Base-by-base conservation (phyloP, 2,329 filamentous ascomycete genomes). In the Aspergillus intermedius region DNA sequence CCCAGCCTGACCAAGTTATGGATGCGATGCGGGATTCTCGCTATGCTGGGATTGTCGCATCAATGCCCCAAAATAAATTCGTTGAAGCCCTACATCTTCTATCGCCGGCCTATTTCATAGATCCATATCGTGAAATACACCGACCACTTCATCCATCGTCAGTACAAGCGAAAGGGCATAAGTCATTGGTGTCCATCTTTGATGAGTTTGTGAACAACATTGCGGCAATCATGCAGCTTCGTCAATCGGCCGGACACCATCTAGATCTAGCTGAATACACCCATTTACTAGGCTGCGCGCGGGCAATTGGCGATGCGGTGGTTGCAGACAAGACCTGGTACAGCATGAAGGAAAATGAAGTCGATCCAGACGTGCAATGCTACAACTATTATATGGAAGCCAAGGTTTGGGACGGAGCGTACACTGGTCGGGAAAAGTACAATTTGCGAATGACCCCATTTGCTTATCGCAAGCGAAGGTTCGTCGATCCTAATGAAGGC, bases 21-120 rank as follows among this genome's bases (percentile, higher is more conserved):
- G 51, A 63, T 37, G 63, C 62, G 5, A 51, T 74, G 49, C 54
- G 57, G 9, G 57, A 69, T 42, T 61, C 63, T 45, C 56, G 57
- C 40, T 68, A 62, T 52, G 54, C 54, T 15, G 46, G 54, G 9
- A 44, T 65, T 17, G 54, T 70, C 44, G 57, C 61, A 46, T 59
- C 56, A 4, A 62, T 89, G 19, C 74, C 83, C 0, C 64, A 73
- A 1, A 70, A 76, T 1, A 76, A 76, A 1, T 83, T 89, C 59
- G 80, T 81, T 1, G 81, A 86, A 53, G 76, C 86, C 8, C 63
- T 91, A 25, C 75, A 77, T 30, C 73, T 76, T 4, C 65, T 90
- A 7, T 81, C 87, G 49, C 84, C 86, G 0, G 58, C 65, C 21
- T 65, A 77, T 54, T 76, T 79, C 51, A 55, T 80, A 37, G 64